These are phyloP conservation scores for Colletotrichum acutatum DNA, from an alignment of 2,329 filamentous ascomycete species.

Conservation along the genomic window DNA sequence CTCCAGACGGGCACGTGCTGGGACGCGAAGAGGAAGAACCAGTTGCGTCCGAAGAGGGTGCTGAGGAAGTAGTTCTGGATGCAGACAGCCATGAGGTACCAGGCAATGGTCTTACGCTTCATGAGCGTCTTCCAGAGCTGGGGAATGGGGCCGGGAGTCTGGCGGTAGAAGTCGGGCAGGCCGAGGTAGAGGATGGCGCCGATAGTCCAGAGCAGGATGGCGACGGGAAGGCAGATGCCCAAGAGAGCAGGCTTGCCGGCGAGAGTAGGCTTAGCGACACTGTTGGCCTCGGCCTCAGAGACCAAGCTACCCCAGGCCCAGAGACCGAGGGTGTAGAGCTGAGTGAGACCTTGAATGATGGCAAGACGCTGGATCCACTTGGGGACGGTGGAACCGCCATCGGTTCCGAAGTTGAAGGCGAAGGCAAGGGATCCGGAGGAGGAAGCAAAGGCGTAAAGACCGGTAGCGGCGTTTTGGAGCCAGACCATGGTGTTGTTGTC, in stretches of 20 bases:
- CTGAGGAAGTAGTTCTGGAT: conserved; percentile 76
- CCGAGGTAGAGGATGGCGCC: conserved; percentile 68
- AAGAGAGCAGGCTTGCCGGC: conserved; percentile 44
- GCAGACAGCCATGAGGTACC: conserved; percentile 73
- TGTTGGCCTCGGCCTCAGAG: conserved; percentile 31
- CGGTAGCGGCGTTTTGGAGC: conserved; percentile 71
- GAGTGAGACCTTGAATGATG: conserved; percentile 74
- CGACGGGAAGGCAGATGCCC: conserved; percentile 68
- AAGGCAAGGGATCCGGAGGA: conserved; percentile 74
- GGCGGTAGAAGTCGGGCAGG: conserved; percentile 74
- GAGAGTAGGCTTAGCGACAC: conserved; percentile 35
- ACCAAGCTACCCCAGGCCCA: conserved; percentile 71
- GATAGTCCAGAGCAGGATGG: conserved; percentile 66
- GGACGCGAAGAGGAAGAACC: conserved; percentile 71
- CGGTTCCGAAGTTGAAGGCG: conserved; percentile 73
- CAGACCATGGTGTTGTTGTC: conserved; percentile 49
- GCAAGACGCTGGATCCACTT: conserved; percentile 75
- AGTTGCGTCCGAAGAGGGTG: conserved; percentile 74
- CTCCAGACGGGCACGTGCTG: conserved; percentile 66
- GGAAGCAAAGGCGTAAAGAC: conserved; percentile 70
- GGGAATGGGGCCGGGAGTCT: conserved; percentile 70
- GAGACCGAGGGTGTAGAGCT: conserved; percentile 72
- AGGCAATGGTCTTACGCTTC: conserved; percentile 72
- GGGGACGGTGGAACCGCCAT: conserved; percentile 70
- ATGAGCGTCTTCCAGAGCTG: conserved; percentile 72